Conservation (phyloP, 2,329 filamentous ascomycete species). For the Monosporascus sp. region DNA sequence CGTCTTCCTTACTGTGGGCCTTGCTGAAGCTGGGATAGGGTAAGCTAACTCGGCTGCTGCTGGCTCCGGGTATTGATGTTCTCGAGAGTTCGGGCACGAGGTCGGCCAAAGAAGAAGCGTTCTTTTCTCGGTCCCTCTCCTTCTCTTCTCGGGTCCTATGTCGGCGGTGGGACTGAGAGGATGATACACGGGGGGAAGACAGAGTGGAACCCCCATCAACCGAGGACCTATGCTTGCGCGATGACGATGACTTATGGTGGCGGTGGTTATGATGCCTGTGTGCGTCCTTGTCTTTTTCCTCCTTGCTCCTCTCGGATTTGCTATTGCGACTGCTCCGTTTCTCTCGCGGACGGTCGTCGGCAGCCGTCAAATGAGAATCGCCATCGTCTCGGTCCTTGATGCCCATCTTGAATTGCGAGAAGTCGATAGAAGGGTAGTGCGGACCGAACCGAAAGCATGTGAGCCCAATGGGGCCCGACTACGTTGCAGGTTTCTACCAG, state of each 20-base stretch:
- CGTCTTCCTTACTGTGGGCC: conserved; percentile 82
- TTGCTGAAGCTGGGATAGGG: conserved; percentile 47
- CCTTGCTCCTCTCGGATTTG: conserved; percentile 16
- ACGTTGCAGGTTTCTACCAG: neutral
- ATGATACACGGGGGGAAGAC: conserved; percentile 10
- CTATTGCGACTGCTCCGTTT: conserved; percentile 14
- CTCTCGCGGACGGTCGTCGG: conserved; percentile 20
- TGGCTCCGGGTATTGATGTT: conserved; percentile 11
- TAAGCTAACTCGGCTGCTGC: conserved; percentile 25
- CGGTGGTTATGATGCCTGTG: conserved; percentile 20
- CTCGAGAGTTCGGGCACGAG: conserved; percentile 26
- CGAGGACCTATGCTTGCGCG: conserved; percentile 20
- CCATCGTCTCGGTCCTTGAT: conserved; percentile 21
- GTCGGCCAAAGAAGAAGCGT: conserved; percentile 26
- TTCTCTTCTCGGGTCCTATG: conserved; percentile 28
- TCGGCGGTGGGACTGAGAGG: conserved; percentile 17
- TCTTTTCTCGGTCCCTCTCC: conserved; percentile 23
- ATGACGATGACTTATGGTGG: conserved; percentile 16
- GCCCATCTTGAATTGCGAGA: conserved; percentile 16
- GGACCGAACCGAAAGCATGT: neutral
- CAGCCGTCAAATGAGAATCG: conserved; percentile 6
- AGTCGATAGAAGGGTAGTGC: no score
- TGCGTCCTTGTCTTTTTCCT: conserved; percentile 17
- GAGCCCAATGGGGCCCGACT: neutral
- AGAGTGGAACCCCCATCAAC: conserved; percentile 21